These are phyloP conservation scores for Penicillium bovifimosum DNA, from an alignment of 495 filamentous ascomycete species.

Conservation along the genomic window DNA sequence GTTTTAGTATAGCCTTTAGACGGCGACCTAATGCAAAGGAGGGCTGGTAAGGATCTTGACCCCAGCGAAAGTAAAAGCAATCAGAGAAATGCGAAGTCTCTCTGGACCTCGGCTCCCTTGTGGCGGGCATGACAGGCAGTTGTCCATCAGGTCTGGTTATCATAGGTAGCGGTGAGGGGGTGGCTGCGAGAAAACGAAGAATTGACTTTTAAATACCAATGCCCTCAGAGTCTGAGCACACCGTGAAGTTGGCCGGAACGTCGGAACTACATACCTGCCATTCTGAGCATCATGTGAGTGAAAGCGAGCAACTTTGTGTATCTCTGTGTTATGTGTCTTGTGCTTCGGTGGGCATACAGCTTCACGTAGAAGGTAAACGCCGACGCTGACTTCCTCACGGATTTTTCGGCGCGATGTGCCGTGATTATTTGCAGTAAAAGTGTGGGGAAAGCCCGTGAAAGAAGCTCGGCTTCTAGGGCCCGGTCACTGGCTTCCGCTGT, in stretches of 20 bases:
- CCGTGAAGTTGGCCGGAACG: slow-evolving; percentile 13
- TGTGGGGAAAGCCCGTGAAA: slow-evolving; percentile 1
- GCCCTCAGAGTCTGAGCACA: background rate
- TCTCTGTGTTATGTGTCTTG: background rate
- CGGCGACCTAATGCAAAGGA: background rate
- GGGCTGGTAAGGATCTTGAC: background rate
- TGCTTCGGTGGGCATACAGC: background rate
- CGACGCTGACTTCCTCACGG: slow-evolving; percentile 2
- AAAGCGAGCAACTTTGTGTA: background rate
- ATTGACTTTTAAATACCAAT: slow-evolving; percentile 15
- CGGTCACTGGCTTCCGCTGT: slow-evolving; percentile 3
- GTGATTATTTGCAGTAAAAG: slow-evolving; percentile 6
- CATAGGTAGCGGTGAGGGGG: slow-evolving; percentile 13
- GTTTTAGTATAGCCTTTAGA: background rate
- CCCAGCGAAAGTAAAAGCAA: background rate
- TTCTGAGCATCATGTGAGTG: slow-evolving; percentile 12
- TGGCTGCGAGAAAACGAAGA: slow-evolving; percentile 8
- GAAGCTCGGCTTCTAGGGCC: background rate
- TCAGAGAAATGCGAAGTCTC: background rate
- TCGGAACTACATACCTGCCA: slow-evolving; percentile 12
- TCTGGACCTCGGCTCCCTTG: slow-evolving; percentile 1
- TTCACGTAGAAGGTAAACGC: background rate
- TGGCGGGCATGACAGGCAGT: background rate
- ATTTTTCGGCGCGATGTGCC: background rate
- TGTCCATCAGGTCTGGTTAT: slow-evolving; percentile 1